Conservation (phyloP, 208 protist species). For the Leishmania turanica region DNA sequence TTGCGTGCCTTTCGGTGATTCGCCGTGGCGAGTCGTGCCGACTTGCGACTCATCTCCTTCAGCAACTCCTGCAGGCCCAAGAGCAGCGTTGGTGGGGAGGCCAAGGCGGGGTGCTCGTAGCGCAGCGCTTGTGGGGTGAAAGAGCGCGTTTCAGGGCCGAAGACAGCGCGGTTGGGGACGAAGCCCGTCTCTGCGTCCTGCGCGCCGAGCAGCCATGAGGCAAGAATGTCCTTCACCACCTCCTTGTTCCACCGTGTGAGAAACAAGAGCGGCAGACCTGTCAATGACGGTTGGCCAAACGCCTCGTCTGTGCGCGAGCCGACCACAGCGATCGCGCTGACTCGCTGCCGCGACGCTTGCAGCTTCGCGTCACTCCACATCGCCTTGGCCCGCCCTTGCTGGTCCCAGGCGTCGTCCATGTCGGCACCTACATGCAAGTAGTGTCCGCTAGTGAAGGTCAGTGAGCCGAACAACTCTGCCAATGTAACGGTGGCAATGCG, state of each 20-base stretch:
- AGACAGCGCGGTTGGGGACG: slow-evolving; percentile 53
- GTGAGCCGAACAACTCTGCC: slow-evolving; percentile 63
- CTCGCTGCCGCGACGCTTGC: slow-evolving; percentile 23
- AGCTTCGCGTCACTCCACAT: slow-evolving; percentile 24
- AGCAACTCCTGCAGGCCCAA: slow-evolving; percentile 68
- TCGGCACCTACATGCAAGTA: slow-evolving; percentile 46
- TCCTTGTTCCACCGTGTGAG: slow-evolving; percentile 82
- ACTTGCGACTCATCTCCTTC: slow-evolving; percentile 46
- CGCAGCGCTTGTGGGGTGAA: slow-evolving; percentile 41
- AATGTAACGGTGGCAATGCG: slow-evolving; percentile 43
- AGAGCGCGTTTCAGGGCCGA: slow-evolving; percentile 42
- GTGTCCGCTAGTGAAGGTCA: slow-evolving; percentile 48
- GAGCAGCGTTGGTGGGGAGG: slow-evolving; percentile 65
- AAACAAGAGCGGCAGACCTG: slow-evolving; percentile 73
- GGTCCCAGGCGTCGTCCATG: slow-evolving; percentile 55
- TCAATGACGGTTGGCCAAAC: slow-evolving; percentile 58
- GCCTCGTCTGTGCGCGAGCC: slow-evolving; percentile 74
- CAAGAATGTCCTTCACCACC: slow-evolving; percentile 72
- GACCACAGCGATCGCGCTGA: slow-evolving; percentile 47
- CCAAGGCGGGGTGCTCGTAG: slow-evolving; percentile 59
- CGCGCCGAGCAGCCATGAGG: slow-evolving; percentile 71
- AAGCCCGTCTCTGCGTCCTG: slow-evolving; percentile 72
- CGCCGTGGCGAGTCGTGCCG: slow-evolving; percentile 23
- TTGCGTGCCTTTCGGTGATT: slow-evolving; percentile 56
- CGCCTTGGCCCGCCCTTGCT: slow-evolving; percentile 25